Percentiles rank a stretch among this genome's conserved stretches.
phyloP scores from a whole-genome alignment of 1,284 basidiomycete genomes.

The Rhodotorula sp. region DNA sequence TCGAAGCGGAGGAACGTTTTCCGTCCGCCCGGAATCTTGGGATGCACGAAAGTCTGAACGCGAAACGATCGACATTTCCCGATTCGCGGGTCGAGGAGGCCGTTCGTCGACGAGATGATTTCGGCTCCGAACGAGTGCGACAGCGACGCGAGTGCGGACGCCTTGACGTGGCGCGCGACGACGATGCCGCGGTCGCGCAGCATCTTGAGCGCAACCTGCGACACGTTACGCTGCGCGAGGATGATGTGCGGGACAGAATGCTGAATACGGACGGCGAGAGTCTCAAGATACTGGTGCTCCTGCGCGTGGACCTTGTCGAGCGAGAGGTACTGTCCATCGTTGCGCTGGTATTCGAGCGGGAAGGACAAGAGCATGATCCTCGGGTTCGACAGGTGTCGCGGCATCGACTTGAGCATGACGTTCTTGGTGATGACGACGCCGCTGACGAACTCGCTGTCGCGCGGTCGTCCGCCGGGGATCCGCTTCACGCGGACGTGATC shows the following conservation, averaged over 20 bases:
- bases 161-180: conserved; percentile 87
- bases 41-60: conserved; percentile 92
- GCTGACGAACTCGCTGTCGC: conserved; percentile 93
- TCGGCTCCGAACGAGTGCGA: conserved; percentile 93
- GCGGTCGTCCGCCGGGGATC: conserved; percentile 87
- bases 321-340: conserved; percentile 87
- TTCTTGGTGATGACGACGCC: conserved; percentile 98
- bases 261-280: conserved; percentile 83
- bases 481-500: conserved; percentile 98
- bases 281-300: conserved; percentile 90
- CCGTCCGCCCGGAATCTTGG: conserved; percentile 79
- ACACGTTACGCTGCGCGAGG: conserved; percentile 88
- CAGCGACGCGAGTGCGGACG: conserved; percentile 80
- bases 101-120: conserved; percentile 92
- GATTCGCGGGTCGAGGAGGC: conserved; percentile 60
- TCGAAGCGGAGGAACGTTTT: conserved; percentile 98
- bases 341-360: conserved; percentile 87
- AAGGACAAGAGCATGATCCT: conserved; percentile 95
- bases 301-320: conserved; percentile 90
- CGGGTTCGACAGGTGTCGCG: conserved; percentile 58
- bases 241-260: conserved; percentile 90
- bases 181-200: conserved; percentile 82
- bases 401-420: conserved; percentile 82
- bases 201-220: conserved; percentile 80
- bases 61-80: conserved; percentile 86